Percentiles rank a stretch among this genome's conserved stretches.
Evolutionary conservation across 495 filamentous ascomycete species (phyloP).

Genomic region (Trichoderma reesei): DNA sequence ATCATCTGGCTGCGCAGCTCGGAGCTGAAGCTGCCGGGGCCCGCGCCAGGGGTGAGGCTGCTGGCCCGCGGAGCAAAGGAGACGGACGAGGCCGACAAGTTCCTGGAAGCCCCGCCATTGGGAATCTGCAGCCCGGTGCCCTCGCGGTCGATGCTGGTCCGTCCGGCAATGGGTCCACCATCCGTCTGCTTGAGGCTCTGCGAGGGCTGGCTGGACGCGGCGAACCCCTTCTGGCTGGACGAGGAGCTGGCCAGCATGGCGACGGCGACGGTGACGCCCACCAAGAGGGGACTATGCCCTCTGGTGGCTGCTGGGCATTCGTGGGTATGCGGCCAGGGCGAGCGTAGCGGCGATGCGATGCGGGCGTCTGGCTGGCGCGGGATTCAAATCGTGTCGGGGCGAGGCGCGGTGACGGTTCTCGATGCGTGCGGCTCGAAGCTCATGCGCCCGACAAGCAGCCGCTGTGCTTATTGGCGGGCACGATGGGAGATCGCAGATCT

Average conservation of each 20-base stretch:
- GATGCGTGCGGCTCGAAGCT: not conserved
- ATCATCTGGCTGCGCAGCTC: conserved; percentile 69
- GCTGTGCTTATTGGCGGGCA: not conserved
- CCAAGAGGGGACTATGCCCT: conserved; percentile 22
- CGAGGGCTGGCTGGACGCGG: conserved; percentile 18
- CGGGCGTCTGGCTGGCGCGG: not conserved
- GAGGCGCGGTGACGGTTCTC: not conserved
- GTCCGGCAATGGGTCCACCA: conserved; percentile 17
- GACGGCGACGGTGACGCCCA: conserved; percentile 47
- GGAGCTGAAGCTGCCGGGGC: conserved; percentile 87
- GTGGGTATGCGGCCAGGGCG: not conserved
- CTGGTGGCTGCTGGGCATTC: conserved; percentile 10
- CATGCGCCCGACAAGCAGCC: not conserved
- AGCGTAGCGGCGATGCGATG: not conserved
- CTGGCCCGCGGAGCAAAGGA: conserved; percentile 53
- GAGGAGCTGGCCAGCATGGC: conserved; percentile 52
- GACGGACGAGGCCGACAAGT: conserved; percentile 49
- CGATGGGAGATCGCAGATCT: conserved; percentile 3
- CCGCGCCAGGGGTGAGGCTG: conserved; percentile 56
- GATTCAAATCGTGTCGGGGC: not conserved
- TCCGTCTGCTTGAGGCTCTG: conserved; percentile 25
- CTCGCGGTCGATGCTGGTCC: conserved; percentile 44
- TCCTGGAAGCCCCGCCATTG: conserved; percentile 30
- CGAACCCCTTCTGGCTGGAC: conserved; percentile 59
- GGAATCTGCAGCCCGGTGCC: conserved; percentile 43